Evolutionary conservation across 306 rosid species (phyloP).

Genomic region (Phaseolus lunatus): DNA sequence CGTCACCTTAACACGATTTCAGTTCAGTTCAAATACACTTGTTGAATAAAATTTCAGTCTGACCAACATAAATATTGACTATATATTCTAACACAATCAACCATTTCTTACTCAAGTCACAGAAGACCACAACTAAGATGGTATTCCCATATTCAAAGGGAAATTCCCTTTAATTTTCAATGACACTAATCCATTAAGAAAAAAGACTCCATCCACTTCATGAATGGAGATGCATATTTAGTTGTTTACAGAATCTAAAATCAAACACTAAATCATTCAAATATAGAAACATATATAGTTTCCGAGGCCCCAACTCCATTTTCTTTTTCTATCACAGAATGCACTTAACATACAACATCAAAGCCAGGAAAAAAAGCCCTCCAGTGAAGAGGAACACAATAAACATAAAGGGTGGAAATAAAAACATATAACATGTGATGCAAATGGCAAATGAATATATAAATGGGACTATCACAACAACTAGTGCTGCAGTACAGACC

Average conservation of each 20-base stretch:
- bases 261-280: neutral
- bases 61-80: neutral
- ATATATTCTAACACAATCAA: neutral
- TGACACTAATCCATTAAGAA: neutral
- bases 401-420: neutral
- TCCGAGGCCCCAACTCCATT: neutral
- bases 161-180: neutral
- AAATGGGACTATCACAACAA: neutral
- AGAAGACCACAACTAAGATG: neutral
- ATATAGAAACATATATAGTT: neutral
- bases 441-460: neutral
- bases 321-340: neutral
- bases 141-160: neutral
- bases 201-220: neutral
- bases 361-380: neutral
- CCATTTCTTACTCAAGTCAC: neutral
- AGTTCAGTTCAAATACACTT: too few species aligned
- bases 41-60: neutral
- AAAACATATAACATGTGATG: neutral
- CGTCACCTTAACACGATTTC: too few species aligned
- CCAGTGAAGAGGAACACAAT: neutral
- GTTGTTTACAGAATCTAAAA: neutral
- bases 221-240: constrained; percentile 8
- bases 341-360: neutral
- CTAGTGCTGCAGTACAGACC: neutral